Evolutionary conservation across 2,329 filamentous ascomycete genomes (phyloP), one percentile per base, ranked within the genome.

Genomic region (Hirsutella minnesotensis): DNA sequence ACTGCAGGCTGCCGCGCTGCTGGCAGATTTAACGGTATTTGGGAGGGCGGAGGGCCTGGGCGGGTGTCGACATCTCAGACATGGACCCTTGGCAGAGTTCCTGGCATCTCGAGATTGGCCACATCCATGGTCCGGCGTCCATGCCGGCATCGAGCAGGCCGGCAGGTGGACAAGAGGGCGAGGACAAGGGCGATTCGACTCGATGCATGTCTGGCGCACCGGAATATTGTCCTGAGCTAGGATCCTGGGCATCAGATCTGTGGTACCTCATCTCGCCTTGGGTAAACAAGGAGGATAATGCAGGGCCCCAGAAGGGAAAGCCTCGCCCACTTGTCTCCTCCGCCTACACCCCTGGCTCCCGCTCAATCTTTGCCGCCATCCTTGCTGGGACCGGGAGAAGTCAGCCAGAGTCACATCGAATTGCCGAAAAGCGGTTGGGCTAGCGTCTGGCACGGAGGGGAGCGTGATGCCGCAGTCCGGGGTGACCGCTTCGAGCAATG

Each of bases 191-290:
- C 10, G 9, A 3, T 4, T 20, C 20, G 35, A 16, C 13, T 38
- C 7, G 16, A 16, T n/a, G 31, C 18, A 9, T 5, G 8, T 38
- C 38, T 45, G 38, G n/a, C 49, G 50, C 47, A 48, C 54, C 57
- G 56, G 56, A 57, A 54, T 52, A 60, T 59, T 57, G 57, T 54
- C 56, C 51, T 53, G 53, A 53, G 52, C 51, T 56, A 55, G 55
- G 50, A 48, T 42, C 44, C 24, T 27, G 24, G 24, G 7, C 24
- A 27, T 53, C 56, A 63, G 60, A 63, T 65, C 60, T 63, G 62
- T 64, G 57, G 52, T 48, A 63, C 62, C 50, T 59, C 59, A 63
- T 63, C 60, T 63, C 55, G 58, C 54, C 55, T 59, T 53, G 55
- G 53, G 55, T 51, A 46, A 51, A 58, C 56, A 51, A 47, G 38